A percentile compares a stretch with the other conserved stretches of the same genome.
Evolutionary conservation across 108 stramenopile species (phyloP).

Genomic region (Mediolabrus comicus): DNA sequence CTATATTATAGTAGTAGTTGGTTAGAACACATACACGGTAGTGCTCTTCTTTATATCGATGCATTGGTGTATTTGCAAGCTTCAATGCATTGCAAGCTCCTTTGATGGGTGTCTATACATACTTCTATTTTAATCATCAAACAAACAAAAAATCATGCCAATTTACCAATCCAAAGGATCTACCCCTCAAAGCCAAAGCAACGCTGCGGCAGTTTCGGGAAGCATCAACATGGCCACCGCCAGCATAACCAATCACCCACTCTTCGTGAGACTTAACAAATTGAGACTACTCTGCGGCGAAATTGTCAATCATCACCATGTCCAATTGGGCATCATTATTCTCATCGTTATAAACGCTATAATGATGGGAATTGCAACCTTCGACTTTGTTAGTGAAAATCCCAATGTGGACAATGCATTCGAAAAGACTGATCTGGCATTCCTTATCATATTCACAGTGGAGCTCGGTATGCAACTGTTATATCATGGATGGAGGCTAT

Average conservation of each 20-base stretch:
- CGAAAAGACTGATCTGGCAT: constrained; percentile 37
- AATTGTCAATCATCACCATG: constrained; percentile 51
- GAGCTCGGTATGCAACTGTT: constrained; percentile 62
- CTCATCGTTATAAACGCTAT: constrained; percentile 68
- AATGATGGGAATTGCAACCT: constrained; percentile 71
- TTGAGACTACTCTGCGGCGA: constrained; percentile 31
- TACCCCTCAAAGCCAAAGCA: background rate
- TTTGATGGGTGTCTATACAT: no score
- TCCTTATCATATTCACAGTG: constrained; percentile 63
- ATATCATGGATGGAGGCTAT: constrained; percentile 48
- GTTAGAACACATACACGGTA: no score
- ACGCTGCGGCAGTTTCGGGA: background rate
- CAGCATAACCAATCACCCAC: background rate
- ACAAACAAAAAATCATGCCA: background rate
- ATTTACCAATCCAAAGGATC: background rate
- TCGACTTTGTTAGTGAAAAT: constrained; percentile 66
- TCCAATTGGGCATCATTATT: constrained; percentile 52
- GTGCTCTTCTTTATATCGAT: no score
- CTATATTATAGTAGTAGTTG: no score
- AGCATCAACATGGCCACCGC: background rate
- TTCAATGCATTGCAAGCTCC: no score
- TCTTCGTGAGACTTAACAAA: background rate
- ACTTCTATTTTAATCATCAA: no score
- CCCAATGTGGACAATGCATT: constrained; percentile 35
- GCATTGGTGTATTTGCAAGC: no score